Conservation (phyloP, 2,329 filamentous ascomycete genomes). For the Neofusicoccum sp. region DNA sequence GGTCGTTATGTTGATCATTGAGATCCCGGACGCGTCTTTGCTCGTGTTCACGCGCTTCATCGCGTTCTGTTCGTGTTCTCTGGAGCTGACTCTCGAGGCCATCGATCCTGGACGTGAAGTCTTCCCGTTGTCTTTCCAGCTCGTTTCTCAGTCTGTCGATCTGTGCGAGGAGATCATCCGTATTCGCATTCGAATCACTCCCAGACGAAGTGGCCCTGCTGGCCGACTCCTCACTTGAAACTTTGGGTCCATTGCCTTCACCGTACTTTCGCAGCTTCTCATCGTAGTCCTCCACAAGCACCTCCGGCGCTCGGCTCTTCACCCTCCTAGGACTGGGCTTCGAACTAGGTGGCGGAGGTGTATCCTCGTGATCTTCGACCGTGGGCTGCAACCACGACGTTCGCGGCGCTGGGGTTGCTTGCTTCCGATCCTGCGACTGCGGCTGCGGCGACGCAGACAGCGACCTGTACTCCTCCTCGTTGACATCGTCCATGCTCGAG, state of each 20-base stretch:
- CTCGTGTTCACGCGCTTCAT: constrained; percentile 9
- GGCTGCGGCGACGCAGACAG: not conserved
- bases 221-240: not conserved
- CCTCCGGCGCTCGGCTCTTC: not conserved
- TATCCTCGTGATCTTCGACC: constrained; percentile 17
- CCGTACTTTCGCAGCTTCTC: not conserved
- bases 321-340: not conserved
- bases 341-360: not conserved
- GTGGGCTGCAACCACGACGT: constrained; percentile 14
- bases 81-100: constrained; percentile 9
- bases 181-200: not conserved
- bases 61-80: not conserved
- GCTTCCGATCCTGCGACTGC: not conserved
- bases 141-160: not conserved
- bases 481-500: constrained; percentile 17
- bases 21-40: constrained; percentile 5
- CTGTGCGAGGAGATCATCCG: not conserved
- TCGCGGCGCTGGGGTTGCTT: not conserved
- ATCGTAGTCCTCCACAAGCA: constrained; percentile 8
- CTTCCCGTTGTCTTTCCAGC: not conserved
- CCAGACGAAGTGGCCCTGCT: not conserved
- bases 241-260: not conserved
- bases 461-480: constrained; percentile 8
- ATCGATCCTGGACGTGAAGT: not conserved
- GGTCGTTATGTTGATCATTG: constrained; percentile 2